phyloP scores from a whole-genome alignment of 202 grass and related monocot genomes.

The Cymbopogon flexuosus region DNA sequence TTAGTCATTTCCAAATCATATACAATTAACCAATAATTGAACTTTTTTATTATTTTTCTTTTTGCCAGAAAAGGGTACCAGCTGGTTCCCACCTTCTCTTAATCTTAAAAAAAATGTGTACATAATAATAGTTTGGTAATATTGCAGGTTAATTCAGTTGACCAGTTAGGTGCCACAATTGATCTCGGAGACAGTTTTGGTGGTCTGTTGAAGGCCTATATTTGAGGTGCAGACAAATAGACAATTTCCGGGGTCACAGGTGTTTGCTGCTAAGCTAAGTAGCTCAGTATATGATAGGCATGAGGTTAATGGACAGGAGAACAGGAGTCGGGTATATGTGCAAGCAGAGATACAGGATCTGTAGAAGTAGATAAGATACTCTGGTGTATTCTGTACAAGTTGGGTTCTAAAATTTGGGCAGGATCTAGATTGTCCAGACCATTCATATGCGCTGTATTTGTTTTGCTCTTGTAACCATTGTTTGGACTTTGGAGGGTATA shows the following conservation, averaged over 20 bases:
- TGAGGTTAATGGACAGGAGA: conserved; percentile 10
- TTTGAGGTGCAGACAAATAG: neutral
- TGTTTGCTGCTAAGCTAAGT: neutral
- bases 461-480: conserved; percentile 16
- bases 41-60: neutral
- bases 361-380: conserved; percentile 35
- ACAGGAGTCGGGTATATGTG: neutral
- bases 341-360: conserved; percentile 23
- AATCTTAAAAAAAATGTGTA: neutral
- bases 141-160: conserved; percentile 43
- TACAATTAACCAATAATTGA: neutral
- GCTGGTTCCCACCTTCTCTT: neutral
- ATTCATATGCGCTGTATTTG: neutral
- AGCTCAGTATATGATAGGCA: conserved; percentile 32
- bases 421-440: neutral
- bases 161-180: neutral
- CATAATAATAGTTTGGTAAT: neutral
- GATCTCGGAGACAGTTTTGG: conserved; percentile 32
- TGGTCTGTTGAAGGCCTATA: conserved; percentile 1
- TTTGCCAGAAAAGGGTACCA: neutral
- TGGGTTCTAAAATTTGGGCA: neutral
- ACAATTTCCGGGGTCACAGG: neutral
- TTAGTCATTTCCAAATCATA: neutral
- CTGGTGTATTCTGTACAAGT: conserved; percentile 11
- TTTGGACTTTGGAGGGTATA: conserved; percentile 1